Conservation (phyloP, 495 filamentous ascomycete genomes). For the Coniosporium apollinis region DNA sequence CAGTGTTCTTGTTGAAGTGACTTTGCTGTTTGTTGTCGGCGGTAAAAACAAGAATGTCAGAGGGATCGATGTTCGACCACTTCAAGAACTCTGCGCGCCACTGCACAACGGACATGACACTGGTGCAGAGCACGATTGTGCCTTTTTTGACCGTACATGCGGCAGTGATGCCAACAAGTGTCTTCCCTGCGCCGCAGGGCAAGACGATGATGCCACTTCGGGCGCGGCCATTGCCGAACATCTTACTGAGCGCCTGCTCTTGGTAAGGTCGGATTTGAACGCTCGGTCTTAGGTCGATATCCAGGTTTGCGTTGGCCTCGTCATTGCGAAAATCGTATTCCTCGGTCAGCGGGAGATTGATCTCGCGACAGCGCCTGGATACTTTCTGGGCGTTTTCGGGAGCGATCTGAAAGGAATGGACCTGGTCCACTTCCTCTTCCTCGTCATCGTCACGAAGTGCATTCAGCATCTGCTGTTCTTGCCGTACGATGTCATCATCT, state of each 20-base stretch:
- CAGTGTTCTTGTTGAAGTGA: slow-evolving; percentile 77
- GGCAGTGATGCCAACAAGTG: slow-evolving; percentile 88
- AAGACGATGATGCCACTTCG: slow-evolving; percentile 96
- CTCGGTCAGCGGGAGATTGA: slow-evolving; percentile 76
- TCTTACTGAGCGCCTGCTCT: slow-evolving; percentile 92
- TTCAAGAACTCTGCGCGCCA: slow-evolving; percentile 94
- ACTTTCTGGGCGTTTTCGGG: slow-evolving; percentile 64
- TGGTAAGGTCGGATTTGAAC: slow-evolving; percentile 84
- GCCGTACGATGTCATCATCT: slow-evolving; percentile 24
- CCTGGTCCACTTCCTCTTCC: slow-evolving; percentile 72
- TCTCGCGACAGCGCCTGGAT: slow-evolving; percentile 73
- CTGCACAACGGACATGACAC: slow-evolving; percentile 93
- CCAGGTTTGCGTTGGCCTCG: slow-evolving; percentile 67
- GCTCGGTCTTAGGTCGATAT: slow-evolving; percentile 76
- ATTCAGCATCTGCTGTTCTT: slow-evolving; percentile 31
- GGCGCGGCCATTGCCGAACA: slow-evolving; percentile 96
- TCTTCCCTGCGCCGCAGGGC: slow-evolving; percentile 95
- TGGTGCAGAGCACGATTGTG: slow-evolving; percentile 86
- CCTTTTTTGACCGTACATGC: slow-evolving; percentile 96
- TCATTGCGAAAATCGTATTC: slow-evolving; percentile 99
- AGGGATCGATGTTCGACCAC: slow-evolving; percentile 93
- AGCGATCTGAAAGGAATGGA: slow-evolving; percentile 88
- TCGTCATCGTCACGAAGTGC: slow-evolving; percentile 60
- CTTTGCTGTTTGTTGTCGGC: slow-evolving; percentile 70
- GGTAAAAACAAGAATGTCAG: slow-evolving; percentile 88